A percentile compares a stretch with the other conserved stretches of the same genome.
phyloP scores from a whole-genome alignment of 2,329 filamentous ascomycete genomes.

The Escovopsis sp. region DNA sequence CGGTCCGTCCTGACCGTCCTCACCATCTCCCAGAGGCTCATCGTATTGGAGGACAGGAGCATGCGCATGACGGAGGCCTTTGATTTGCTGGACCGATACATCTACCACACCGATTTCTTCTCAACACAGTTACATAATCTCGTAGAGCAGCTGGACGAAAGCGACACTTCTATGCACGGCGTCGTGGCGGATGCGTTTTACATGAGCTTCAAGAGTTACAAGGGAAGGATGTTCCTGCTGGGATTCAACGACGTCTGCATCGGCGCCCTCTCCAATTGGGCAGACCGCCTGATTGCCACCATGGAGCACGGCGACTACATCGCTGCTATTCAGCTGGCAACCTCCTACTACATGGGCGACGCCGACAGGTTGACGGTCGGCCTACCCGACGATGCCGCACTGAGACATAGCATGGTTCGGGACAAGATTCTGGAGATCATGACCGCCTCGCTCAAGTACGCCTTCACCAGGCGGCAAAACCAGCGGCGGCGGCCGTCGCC shows the following conservation, averaged over 20 bases:
- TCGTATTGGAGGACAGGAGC: constrained; percentile 78
- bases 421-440: constrained; percentile 91
- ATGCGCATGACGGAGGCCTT: constrained; percentile 91
- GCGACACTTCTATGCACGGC: constrained; percentile 80
- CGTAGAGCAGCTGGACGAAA: constrained; percentile 77
- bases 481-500: constrained; percentile 44
- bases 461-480: constrained; percentile 40
- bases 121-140: constrained; percentile 71
- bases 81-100: constrained; percentile 79
- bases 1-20: constrained; percentile 81
- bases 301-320: constrained; percentile 98
- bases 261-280: constrained; percentile 91
- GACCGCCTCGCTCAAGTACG: constrained; percentile 77
- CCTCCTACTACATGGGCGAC: constrained; percentile 79
- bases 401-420: constrained; percentile 67
- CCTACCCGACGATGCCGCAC: constrained; percentile 63
- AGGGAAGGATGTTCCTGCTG: constrained; percentile 78
- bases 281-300: constrained; percentile 76
- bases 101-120: constrained; percentile 83
- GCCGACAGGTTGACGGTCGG: constrained; percentile 92
- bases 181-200: constrained; percentile 95
- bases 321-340: constrained; percentile 76
- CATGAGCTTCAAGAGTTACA: constrained; percentile 95
- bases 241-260: constrained; percentile 91
- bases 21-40: constrained; percentile 83